Evolutionary conservation across 2,329 filamentous ascomycete species (phyloP), one percentile per base, ranked within the genome.

Genomic region (Ophiostoma perfectum): DNA sequence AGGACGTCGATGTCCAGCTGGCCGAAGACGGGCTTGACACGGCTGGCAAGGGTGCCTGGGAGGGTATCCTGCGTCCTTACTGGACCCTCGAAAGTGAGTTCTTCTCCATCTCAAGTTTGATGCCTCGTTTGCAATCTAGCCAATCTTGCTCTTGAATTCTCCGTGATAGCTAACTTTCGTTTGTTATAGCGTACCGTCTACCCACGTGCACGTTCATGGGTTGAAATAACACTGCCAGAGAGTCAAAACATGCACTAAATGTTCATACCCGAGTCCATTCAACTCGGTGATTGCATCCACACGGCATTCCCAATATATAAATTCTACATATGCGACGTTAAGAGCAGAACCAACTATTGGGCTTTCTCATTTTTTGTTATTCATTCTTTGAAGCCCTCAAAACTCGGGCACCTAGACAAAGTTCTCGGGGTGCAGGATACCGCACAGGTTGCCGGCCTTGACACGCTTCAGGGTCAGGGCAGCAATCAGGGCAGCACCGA

Each of bases 401-500:
- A 4, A 63, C 14, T n/a, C 36, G 27, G 27, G 49, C 16, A n/a
- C 18, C 68, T 78, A 83, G 72, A 76, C 77, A 75, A 85, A 89
- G 76, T 88, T 87, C 77, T 89, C 86, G 1, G 84, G 86, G 76
- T 88, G 85, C 74, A 88, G 77, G 71, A 90, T 87, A 75, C 87
- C 87, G 14, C 85, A 82, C 77, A 87, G 71, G 74, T 88, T 89
- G 67, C 87, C 87, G 66, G 83, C 81, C 76, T 86, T 81, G 71
- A 88, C 85, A 67, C 87, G 80, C 83, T 89, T 86, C 72, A 89
- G 78, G 14, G 87, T 90, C 76, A 90, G 76, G 12, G 87, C 87
- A 7, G 95, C 95, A 82, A 99, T 98, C 70, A 99, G 81, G 4
- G 95, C 95, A 62, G 94, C 95, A 73, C 94, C 94, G n/a, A 98